Conservation (phyloP, 495 filamentous ascomycete genomes). For the Parathielavia hyrcaniae region DNA sequence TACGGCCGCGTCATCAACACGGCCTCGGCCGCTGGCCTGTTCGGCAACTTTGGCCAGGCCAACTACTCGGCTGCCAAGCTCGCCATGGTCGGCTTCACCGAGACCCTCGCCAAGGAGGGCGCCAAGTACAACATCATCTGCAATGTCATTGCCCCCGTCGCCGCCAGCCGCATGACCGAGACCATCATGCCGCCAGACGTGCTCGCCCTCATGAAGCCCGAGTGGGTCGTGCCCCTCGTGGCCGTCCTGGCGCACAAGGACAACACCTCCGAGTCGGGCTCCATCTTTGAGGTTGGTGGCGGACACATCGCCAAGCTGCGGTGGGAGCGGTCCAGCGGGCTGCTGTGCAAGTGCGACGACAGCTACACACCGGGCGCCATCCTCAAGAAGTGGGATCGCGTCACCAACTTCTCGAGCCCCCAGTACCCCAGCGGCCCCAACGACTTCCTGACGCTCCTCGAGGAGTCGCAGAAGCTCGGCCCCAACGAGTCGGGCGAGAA, state of each 20-base stretch:
- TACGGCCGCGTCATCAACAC: constrained; percentile 96
- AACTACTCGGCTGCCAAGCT: constrained; percentile 99
- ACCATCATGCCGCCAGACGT: constrained; percentile 97
- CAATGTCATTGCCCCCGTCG: constrained; percentile 96
- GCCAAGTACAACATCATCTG: constrained; percentile 95
- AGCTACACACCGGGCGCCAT: constrained; percentile 83
- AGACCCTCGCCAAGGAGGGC: constrained; percentile 96
- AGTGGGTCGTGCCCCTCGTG: constrained; percentile 93
- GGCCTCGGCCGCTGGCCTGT: constrained; percentile 88
- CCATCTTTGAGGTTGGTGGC: constrained; percentile 90
- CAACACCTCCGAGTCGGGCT: constrained; percentile 76
- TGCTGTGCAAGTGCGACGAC: constrained; percentile 82
- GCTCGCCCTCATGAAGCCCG: constrained; percentile 80
- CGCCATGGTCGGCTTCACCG: constrained; percentile 93
- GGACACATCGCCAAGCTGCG: constrained; percentile 89
- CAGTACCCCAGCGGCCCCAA: constrained; percentile 80
- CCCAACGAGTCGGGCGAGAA: constrained; percentile 69
- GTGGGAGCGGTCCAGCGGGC: constrained; percentile 92
- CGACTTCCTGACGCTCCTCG: constrained; percentile 82
- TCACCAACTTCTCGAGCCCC: constrained; percentile 80
- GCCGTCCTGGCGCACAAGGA: constrained; percentile 83
- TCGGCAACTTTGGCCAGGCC: constrained; percentile 91
- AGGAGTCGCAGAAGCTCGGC: constrained; percentile 73
- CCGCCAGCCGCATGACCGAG: constrained; percentile 93
- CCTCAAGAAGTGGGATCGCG: constrained; percentile 78